Conservation (phyloP, 1,284 basidiomycete genomes). For the Omphalotus olearius region DNA sequence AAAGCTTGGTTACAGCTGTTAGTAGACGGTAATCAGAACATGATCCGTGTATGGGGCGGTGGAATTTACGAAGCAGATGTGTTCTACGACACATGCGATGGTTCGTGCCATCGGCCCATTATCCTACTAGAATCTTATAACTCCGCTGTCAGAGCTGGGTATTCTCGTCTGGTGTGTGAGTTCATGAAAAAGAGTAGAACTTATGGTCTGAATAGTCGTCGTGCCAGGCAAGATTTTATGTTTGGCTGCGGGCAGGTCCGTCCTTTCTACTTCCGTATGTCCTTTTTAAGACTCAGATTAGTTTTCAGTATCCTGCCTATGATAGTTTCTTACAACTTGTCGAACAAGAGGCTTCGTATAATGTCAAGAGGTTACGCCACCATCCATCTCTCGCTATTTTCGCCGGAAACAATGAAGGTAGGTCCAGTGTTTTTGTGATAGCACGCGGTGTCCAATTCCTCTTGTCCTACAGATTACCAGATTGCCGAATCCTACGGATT, state of each 20-base stretch:
- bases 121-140: not conserved
- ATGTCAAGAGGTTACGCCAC: constrained; percentile 68
- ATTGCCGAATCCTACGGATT: constrained; percentile 74
- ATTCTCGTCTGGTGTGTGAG: constrained; percentile 7
- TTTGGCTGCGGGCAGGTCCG: constrained; percentile 77
- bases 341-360: constrained; percentile 65
- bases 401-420: constrained; percentile 88
- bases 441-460: too few species aligned
- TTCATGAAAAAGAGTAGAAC: not conserved
- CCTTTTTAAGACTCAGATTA: not conserved
- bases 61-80: constrained; percentile 76
- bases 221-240: constrained; percentile 90
- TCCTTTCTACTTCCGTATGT: not conserved
- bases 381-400: constrained; percentile 84
- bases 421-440: too few species aligned
- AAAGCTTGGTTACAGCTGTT: constrained; percentile 70
- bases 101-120: constrained; percentile 31
- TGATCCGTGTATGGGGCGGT: constrained; percentile 82
- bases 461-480: constrained; percentile 57
- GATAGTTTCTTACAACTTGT: constrained; percentile 67
- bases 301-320: constrained; percentile 67
- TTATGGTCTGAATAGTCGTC: constrained; percentile 40
- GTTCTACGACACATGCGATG: constrained; percentile 81
- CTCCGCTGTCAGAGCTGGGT: not conserved
- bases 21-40: constrained; percentile 80